These are phyloP conservation scores for Leptosphaerulina australis DNA, from an alignment of 2,329 filamentous ascomycete species.

Conservation along the genomic window DNA sequence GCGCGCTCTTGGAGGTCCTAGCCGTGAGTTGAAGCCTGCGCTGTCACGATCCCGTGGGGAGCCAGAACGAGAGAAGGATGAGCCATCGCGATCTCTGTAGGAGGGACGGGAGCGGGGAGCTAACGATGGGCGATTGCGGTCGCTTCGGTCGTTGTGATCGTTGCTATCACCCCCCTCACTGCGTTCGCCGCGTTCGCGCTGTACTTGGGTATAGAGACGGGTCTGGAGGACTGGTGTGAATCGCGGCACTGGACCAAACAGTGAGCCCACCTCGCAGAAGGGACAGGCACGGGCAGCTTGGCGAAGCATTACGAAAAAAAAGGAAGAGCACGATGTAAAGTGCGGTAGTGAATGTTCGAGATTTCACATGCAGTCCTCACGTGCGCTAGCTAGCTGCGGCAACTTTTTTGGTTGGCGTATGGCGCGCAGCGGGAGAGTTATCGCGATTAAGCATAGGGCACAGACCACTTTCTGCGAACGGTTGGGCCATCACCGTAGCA, in stretches of 20 bases:
- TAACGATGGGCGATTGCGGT: conserved; percentile 17
- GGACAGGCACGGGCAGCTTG: conserved; percentile 46
- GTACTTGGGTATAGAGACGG: conserved; percentile 46
- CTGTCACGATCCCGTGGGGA: not conserved
- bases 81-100: conserved; percentile 39
- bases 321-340: too few relatives aligned
- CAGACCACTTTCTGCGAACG: not conserved
- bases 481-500: conserved; percentile 4
- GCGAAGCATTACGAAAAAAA: conserved; percentile 35
- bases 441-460: not conserved
- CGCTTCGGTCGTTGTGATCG: conserved; percentile 3
- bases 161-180: too few relatives aligned
- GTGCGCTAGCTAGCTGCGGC: conserved; percentile 9
- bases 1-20: conserved; percentile 4
- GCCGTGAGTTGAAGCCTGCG: conserved; percentile 11
- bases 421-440: not conserved
- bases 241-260: conserved; percentile 23
- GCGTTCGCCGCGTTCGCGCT: conserved; percentile 24
- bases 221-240: conserved; percentile 40
- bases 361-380: not conserved
- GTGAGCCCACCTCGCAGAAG: conserved; percentile 50
- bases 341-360: too few relatives aligned
- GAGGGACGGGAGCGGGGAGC: conserved; percentile 18
- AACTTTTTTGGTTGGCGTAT: conserved; percentile 3
- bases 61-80: conserved; percentile 49